Evolutionary conservation across 129 eudicot species (phyloP).

Genomic region (Apium graveolens): DNA sequence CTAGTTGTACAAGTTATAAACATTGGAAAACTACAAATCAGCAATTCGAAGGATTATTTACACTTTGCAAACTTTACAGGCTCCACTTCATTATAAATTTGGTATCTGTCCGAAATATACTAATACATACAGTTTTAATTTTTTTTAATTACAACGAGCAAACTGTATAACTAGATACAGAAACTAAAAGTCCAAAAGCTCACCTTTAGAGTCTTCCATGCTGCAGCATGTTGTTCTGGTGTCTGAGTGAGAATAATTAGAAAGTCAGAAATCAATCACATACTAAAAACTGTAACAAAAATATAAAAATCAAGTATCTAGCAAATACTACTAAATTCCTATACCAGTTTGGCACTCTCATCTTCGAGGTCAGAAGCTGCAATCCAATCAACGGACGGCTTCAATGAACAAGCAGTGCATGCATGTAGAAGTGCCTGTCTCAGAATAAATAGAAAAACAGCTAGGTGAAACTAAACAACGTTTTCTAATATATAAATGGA

Average conservation of each 20-base stretch:
- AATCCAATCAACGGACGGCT: constrained; percentile 89
- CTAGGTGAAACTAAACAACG: background rate
- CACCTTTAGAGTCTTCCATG: constrained; percentile 87
- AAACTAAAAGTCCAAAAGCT: constrained; percentile 8
- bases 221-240: constrained; percentile 80
- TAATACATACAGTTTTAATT: background rate
- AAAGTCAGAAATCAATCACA: background rate
- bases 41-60: background rate
- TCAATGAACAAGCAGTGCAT: constrained; percentile 73
- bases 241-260: constrained; percentile 36
- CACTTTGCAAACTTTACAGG: background rate
- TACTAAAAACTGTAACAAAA: background rate
- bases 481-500: background rate
- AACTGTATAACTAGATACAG: background rate
- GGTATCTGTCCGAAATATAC: background rate
- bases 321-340: background rate
- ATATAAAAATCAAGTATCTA: background rate
- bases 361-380: constrained; percentile 99
- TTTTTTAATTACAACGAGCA: background rate
- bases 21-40: background rate
- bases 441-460: background rate
- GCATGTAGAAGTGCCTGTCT: constrained; percentile 92
- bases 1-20: background rate
- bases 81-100: too few relatives aligned
- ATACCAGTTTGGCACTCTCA: constrained; percentile 75